phyloP scores from a whole-genome alignment of 1,284 basidiomycete genomes.

The Sporisorium exsertum region DNA sequence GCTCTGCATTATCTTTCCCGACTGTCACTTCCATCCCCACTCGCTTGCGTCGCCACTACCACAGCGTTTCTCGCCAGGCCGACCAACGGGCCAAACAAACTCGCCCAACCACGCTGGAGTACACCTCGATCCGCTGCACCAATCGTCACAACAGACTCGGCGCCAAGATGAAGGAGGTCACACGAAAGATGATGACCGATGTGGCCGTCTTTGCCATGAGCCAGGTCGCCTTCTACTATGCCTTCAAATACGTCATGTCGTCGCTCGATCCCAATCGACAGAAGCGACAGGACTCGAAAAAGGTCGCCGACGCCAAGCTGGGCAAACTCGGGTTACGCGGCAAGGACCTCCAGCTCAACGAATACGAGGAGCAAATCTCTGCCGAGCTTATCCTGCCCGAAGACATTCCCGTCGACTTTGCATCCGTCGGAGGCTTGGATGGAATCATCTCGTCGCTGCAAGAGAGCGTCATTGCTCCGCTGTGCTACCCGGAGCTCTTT shows the following conservation, averaged over 20 bases:
- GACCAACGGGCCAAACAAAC: background rate
- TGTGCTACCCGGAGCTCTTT: slow-evolving; percentile 92
- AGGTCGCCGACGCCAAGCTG: slow-evolving; percentile 64
- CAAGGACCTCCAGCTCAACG: slow-evolving; percentile 59
- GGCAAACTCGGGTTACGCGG: slow-evolving; percentile 62
- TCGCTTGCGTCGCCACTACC: background rate
- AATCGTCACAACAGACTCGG: background rate
- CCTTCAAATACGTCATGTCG: slow-evolving; percentile 70
- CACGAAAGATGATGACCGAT: slow-evolving; percentile 65
- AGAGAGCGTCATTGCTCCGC: slow-evolving; percentile 95
- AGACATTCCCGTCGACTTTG: slow-evolving; percentile 72
- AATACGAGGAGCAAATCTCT: slow-evolving; percentile 72
- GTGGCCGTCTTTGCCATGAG: slow-evolving; percentile 63
- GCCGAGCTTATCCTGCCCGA: slow-evolving; percentile 72
- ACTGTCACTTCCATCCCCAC: background rate
- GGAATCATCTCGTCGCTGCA: slow-evolving; percentile 88
- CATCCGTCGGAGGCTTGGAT: slow-evolving; percentile 91
- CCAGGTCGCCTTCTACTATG: slow-evolving; percentile 70
- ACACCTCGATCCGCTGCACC: background rate
- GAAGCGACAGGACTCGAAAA: slow-evolving; percentile 66
- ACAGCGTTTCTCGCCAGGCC: background rate
- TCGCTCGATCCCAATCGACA: slow-evolving; percentile 69
- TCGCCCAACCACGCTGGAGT: too few relatives aligned
- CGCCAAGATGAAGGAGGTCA: slow-evolving; percentile 59
- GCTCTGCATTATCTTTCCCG: background rate